Evolutionary conservation across 2,329 filamentous ascomycete species (phyloP).

Genomic region (Escovopsis sp.): DNA sequence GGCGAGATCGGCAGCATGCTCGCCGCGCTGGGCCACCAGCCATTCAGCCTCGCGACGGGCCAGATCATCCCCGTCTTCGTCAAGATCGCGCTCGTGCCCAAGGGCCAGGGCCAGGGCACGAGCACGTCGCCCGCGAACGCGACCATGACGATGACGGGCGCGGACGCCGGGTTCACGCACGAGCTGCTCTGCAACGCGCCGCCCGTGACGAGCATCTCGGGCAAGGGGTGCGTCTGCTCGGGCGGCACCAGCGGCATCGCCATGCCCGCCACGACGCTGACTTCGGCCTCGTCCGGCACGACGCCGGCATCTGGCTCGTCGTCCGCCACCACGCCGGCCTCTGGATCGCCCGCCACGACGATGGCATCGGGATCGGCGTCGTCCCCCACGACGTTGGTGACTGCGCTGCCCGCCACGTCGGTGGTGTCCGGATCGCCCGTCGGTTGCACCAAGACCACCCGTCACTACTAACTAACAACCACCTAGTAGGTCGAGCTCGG

Average conservation of each 20-base stretch:
- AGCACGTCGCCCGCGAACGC: no score
- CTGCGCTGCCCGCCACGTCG: no score
- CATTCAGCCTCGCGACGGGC: conserved; percentile 49
- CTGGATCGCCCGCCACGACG: no score
- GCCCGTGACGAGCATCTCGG: conserved; percentile 27
- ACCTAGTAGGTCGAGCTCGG: no score
- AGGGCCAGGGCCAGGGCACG: no score
- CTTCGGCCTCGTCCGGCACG: conserved; percentile 15
- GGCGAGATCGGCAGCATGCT: conserved; percentile 41
- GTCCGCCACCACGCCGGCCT: no score
- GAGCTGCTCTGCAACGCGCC: conserved; percentile 30
- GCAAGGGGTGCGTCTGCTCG: conserved; percentile 27
- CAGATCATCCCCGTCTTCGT: conserved; percentile 54
- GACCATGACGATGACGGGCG: conserved; percentile 10
- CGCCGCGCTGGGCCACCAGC: conserved; percentile 42
- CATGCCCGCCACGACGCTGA: conserved; percentile 3
- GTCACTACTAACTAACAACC: no score
- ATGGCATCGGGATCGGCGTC: no score
- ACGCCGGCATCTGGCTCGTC: no score
- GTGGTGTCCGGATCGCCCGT: no score
- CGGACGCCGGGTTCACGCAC: conserved; percentile 20
- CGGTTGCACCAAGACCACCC: no score
- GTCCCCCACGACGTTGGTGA: no score
- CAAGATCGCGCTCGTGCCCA: conserved; percentile 32
- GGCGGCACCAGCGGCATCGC: background rate